These are phyloP conservation scores for Nicotiana rustica DNA, from an alignment of 305 asterid species.

Conservation along the genomic window DNA sequence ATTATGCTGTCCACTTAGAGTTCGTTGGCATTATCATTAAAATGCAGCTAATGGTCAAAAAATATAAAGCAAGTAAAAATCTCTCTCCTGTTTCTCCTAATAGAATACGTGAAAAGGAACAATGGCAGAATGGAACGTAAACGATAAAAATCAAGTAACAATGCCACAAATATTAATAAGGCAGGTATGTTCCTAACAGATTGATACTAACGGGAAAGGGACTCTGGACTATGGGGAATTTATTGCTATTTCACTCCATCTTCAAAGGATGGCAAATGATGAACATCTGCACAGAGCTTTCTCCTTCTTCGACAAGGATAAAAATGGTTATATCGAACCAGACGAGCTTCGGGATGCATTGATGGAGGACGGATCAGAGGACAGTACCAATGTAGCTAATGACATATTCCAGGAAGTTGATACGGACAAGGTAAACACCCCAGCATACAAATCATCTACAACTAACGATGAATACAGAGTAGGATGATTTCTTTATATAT, in stretches of 20 bases:
- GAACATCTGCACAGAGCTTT: conserved; percentile 92
- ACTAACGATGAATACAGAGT: background rate
- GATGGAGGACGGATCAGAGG: conserved; percentile 84
- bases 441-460: background rate
- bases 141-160: background rate
- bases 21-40: background rate
- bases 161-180: conserved; percentile 7
- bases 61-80: background rate
- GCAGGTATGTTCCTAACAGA: conserved; percentile 51
- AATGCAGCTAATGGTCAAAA: background rate
- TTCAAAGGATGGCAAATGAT: conserved; percentile 82
- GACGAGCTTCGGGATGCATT: conserved; percentile 80
- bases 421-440: conserved; percentile 77
- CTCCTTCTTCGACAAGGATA: conserved; percentile 83
- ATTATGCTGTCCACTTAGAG: background rate
- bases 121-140: background rate
- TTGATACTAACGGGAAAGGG: conserved; percentile 78
- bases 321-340: conserved; percentile 80
- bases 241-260: conserved; percentile 86
- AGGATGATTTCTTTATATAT: background rate
- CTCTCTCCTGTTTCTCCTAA: background rate
- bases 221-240: conserved; percentile 85
- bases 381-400: conserved; percentile 74
- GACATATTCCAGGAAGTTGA: conserved; percentile 96
- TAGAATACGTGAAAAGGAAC: background rate